Conservation (phyloP, 805 yeast genomes). For the Kregervanrija pseudodelftensis region DNA sequence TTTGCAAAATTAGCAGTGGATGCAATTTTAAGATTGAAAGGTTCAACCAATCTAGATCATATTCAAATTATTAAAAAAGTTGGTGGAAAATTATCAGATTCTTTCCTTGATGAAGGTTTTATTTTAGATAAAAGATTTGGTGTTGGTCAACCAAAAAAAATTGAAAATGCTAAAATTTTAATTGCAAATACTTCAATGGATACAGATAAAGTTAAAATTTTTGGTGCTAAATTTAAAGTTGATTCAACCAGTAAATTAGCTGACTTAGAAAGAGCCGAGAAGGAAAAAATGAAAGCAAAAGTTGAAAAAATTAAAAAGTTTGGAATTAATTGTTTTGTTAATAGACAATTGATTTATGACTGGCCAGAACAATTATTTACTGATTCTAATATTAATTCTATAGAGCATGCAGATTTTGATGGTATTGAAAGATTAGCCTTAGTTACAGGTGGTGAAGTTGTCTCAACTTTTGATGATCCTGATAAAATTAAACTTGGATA, state of each 20-base stretch:
- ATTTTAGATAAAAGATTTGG: constrained; percentile 89
- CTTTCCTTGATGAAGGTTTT: constrained; percentile 94
- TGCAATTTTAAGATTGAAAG: constrained; percentile 82
- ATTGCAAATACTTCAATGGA: constrained; percentile 96
- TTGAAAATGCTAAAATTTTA: constrained; percentile 77
- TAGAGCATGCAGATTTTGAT: constrained; percentile 97
- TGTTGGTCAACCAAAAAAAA: constrained; percentile 82
- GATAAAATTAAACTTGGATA: constrained; percentile 79
- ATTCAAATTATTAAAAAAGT: constrained; percentile 89
- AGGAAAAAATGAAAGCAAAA: constrained; percentile 83
- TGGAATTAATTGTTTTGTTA: constrained; percentile 77
- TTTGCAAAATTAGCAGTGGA: constrained; percentile 90
- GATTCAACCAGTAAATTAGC: constrained; percentile 86
- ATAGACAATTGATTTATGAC: constrained; percentile 94
- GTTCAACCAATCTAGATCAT: constrained; percentile 82
- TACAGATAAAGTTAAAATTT: constrained; percentile 94
- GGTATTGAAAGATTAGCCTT: constrained; percentile 95
- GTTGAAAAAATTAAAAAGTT: constrained; percentile 85
- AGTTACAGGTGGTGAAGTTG: constrained; percentile 98
- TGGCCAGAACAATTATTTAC: constrained; percentile 95
- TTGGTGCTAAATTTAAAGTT: constrained; percentile 96
- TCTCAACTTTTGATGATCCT: constrained; percentile 90
- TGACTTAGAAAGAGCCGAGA: constrained; percentile 63
- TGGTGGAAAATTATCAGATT: constrained; percentile 89
- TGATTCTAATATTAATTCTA: constrained; percentile 80